Evolutionary conservation across 805 yeast genomes (phyloP).

Genomic region (Hanseniaspora vineae): DNA sequence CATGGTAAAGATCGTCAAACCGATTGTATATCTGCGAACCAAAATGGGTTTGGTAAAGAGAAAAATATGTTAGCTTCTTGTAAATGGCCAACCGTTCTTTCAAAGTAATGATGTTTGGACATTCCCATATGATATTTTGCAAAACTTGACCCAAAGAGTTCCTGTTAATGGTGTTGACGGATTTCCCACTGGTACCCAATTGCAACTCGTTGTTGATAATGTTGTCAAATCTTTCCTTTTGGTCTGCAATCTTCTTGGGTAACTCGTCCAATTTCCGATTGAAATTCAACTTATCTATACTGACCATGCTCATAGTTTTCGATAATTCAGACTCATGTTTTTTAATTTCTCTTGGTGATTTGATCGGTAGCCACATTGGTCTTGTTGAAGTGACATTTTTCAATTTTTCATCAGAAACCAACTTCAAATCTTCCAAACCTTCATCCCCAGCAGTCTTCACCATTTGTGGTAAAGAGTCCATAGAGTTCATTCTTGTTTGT

Average conservation of each 20-base stretch:
- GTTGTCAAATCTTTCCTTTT: slow-evolving; percentile 15
- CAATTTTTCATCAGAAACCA: slow-evolving; percentile 51
- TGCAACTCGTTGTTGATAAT: slow-evolving; percentile 17
- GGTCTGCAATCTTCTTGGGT: slow-evolving; percentile 15
- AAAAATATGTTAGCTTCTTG: neutral
- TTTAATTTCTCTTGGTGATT: slow-evolving; percentile 35
- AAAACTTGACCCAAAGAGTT: slow-evolving; percentile 17
- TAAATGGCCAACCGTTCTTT: slow-evolving; percentile 1
- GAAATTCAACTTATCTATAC: slow-evolving; percentile 20
- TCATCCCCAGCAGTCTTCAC: slow-evolving; percentile 25
- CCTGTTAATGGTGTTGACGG: slow-evolving; percentile 11
- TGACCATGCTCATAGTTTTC: slow-evolving; percentile 23
- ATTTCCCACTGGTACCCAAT: neutral
- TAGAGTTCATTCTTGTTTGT: slow-evolving; percentile 21
- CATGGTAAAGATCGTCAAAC: neutral
- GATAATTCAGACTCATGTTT: slow-evolving; percentile 46
- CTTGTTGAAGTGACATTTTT: slow-evolving; percentile 44
- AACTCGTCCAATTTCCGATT: slow-evolving; percentile 18
- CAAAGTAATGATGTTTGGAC: slow-evolving; percentile 7
- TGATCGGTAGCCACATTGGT: slow-evolving; percentile 65
- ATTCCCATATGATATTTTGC: slow-evolving; percentile 21
- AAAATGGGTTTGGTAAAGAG: neutral
- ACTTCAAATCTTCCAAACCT: slow-evolving; percentile 43
- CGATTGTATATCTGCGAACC: neutral
- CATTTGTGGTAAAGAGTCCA: slow-evolving; percentile 26